These are phyloP conservation scores for Aspergillus ustus DNA, from an alignment of 2,329 filamentous ascomycete genomes.

Conservation along the genomic window DNA sequence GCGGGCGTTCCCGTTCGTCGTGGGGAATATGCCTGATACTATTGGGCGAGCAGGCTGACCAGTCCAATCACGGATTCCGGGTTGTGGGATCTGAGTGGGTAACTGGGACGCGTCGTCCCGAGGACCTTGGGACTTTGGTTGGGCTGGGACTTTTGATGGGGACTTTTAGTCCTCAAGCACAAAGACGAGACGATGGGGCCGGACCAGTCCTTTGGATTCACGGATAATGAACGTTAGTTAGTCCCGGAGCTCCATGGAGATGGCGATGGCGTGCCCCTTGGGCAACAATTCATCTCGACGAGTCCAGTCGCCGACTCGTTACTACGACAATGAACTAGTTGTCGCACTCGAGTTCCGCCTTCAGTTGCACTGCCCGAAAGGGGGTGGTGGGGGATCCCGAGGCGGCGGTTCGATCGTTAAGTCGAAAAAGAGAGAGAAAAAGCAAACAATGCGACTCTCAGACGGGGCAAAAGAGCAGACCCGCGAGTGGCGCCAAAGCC, in stretches of 20 bases:
- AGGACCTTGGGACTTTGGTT: neutral
- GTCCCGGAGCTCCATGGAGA: neutral
- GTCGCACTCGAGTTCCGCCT: neutral
- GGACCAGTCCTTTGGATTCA: neutral
- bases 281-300: neutral
- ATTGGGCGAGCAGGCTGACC: constrained; percentile 7
- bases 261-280: neutral
- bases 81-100: neutral
- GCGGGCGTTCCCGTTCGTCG: constrained; percentile 18
- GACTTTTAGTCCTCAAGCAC: neutral
- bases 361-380: neutral
- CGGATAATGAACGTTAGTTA: neutral
- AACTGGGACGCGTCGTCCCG: neutral
- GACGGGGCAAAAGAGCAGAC: neutral
- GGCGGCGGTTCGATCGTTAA: constrained; percentile 24
- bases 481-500: constrained; percentile 15
- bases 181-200: neutral
- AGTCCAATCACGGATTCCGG: neutral
- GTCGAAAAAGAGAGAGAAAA: constrained; percentile 8
- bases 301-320: neutral
- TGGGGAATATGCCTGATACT: neutral
- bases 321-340: neutral
- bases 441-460: neutral
- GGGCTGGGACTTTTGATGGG: neutral
- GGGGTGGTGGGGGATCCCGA: constrained; percentile 21